These are phyloP conservation scores for Cystofilobasidium ferigula DNA, from an alignment of 768 basidiomycete species.

Conservation along the genomic window DNA sequence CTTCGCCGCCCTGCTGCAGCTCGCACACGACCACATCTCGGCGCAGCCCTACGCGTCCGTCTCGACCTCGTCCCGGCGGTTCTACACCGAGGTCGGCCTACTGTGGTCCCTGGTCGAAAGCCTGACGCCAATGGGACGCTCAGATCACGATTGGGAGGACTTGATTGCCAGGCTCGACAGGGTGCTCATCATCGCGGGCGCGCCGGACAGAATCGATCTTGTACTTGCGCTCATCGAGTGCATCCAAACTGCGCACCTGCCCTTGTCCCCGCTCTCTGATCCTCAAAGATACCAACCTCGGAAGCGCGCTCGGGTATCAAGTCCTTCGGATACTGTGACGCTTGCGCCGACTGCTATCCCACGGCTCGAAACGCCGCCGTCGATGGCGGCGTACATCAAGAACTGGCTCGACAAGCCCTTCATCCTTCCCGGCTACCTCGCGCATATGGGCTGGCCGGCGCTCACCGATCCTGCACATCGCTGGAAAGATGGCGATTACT, in stretches of 20 bases:
- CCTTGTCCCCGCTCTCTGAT: constrained; percentile 21
- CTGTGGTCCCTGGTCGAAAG: constrained; percentile 38
- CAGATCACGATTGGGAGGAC: constrained; percentile 36
- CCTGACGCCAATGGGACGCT: background rate
- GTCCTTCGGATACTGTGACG: constrained; percentile 26
- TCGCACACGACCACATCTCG: constrained; percentile 49
- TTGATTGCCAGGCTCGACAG: constrained; percentile 56
- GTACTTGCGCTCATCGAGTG: constrained; percentile 53
- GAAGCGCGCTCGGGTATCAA: background rate
- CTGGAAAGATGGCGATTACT: constrained; percentile 52
- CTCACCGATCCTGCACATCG: constrained; percentile 32
- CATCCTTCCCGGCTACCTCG: constrained; percentile 54
- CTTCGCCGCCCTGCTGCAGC: constrained; percentile 40
- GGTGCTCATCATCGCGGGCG: constrained; percentile 73
- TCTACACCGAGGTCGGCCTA: constrained; percentile 68
- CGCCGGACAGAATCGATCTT: constrained; percentile 52
- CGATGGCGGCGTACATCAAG: constrained; percentile 49
- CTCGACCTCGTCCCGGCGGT: constrained; percentile 48
- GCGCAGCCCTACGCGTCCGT: constrained; percentile 36
- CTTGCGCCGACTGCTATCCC: constrained; percentile 40
- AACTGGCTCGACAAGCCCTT: constrained; percentile 51
- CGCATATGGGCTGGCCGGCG: constrained; percentile 60
- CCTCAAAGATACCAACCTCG: background rate
- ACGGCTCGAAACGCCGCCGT: constrained; percentile 46
- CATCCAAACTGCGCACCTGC: constrained; percentile 46